Base-by-base conservation (phyloP, 257 asterid genomes). In the Vinca minor region DNA sequence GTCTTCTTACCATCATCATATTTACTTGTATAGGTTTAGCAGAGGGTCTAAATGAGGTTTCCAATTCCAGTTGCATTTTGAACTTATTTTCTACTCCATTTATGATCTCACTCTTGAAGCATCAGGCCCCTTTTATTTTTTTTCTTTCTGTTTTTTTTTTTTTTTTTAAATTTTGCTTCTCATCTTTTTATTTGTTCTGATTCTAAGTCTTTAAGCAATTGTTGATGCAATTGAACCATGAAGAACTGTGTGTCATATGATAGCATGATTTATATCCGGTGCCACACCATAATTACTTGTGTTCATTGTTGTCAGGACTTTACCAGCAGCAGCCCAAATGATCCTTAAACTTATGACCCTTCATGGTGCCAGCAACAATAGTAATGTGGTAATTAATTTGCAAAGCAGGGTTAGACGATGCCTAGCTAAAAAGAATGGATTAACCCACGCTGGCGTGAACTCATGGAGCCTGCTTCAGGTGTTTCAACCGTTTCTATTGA, bases 261-360 rank as follows among this genome's bases (percentile, higher is more conserved):
- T 45, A 45, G 7, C 35, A 10, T 32, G 8, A 8, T 36, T 32
- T 5, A 6, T 39, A n/a, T n/a, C 9, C 7, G 34, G 39, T 42
- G 55, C 48, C 42, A 58, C 26, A 45, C 4, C 66, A 45, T 35
- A 11, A 8, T 35, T 20, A 41, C 45, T 64, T 56, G 7, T 35
- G 72, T 66, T 26, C 74, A 15, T 46, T 49, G 38, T 64, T 65
- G 44, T 46, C 82, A 87, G 95, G 89, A 74, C 58, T 69, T 61
- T 72, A 79, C 68, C 84, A 79, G 61, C 84, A 63, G 58, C 84
- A 63, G 56, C 75, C 71, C 60, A 73, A 73, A 47, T 82, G 77
- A 87, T 77, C 70, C 63, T 29, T 64, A 26, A 66, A 63, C 32
- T 18, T 72, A 57, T 61, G 50, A 36, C 35, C 49, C 74, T 58